Conservation (phyloP, 2,329 filamentous ascomycete genomes). For the Alternaria infectoria region DNA sequence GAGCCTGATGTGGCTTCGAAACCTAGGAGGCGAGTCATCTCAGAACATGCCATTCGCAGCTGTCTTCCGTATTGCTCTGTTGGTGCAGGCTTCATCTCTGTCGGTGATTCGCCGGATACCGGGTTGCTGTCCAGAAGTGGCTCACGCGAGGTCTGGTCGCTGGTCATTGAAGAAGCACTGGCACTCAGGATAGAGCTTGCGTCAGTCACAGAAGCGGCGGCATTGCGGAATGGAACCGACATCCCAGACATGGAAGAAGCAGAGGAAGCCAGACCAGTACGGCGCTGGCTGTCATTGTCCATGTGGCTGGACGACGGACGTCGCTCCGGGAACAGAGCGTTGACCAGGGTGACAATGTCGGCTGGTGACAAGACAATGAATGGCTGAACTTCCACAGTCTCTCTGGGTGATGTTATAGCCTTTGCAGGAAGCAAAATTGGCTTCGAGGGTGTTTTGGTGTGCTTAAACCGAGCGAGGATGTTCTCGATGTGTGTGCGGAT, state of each 20-base stretch:
- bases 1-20: constrained; percentile 68
- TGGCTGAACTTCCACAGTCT: constrained; percentile 79
- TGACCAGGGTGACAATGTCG: constrained; percentile 80
- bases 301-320: constrained; percentile 65
- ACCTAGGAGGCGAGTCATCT: constrained; percentile 72
- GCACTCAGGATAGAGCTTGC: constrained; percentile 74
- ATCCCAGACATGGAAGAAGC: constrained; percentile 58
- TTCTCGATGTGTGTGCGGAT: constrained; percentile 74
- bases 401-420: constrained; percentile 73
- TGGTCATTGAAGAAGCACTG: constrained; percentile 74
- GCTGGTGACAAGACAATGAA: constrained; percentile 81
- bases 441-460: constrained; percentile 51
- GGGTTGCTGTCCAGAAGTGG: constrained; percentile 60
- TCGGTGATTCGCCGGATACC: constrained; percentile 31
- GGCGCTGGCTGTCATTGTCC: constrained; percentile 54
- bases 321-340: constrained; percentile 80
- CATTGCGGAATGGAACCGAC: constrained; percentile 58
- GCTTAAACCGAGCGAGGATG: constrained; percentile 68
- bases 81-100: constrained; percentile 57
- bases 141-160: constrained; percentile 72
- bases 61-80: constrained; percentile 54
- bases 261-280: constrained; percentile 54
- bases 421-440: constrained; percentile 72
- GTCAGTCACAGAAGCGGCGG: constrained; percentile 62
- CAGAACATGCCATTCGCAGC: constrained; percentile 71